Base-by-base conservation (phyloP, 78 protist genomes). In the Dictyostelium firmibasis region DNA sequence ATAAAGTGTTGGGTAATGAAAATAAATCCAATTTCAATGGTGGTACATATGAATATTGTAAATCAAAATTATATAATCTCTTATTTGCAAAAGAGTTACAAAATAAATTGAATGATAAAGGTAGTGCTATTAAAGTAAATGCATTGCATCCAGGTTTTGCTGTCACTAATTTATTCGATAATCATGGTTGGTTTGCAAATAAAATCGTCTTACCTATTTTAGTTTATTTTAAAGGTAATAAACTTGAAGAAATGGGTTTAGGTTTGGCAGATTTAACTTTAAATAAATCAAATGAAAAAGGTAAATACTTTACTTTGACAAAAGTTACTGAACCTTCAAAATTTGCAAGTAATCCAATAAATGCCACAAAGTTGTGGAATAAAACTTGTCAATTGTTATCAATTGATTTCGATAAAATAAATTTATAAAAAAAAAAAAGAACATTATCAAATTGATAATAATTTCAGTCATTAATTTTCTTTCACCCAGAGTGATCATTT, bases 141-240 rank as follows among this genome's bases (percentile, higher is more conserved):
- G 4, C 83, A 23, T 25, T 89, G 1, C 94, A 89, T 47, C 94
- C 94, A 33, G 94, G 94, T 69, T 84, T 89, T 14, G 41, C 77
- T 70, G 41, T 70, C 4, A 70, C 77, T 70, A 13, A 27, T 14
- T 11, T 70, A 27, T 25, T 31, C 0, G n/a, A 29, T 10, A 31
- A 70, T 13, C 20, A 27, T 70, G 41, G 41, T 70, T 70, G 33
- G 38, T 31, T 70, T 70, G 77, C 77, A 31, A 70, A 64, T 64
- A 64, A 64, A 16, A 8, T 31, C 0, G 77, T 70, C 0, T 70
- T 31, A 70, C 77, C 77, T 14, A 8, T 70, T 10, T 13, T 70
- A 11, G 41, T 31, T 31, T 36, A 23, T 20, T 75, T 75, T 6
- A 75, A 6, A 14, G 82, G 82, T 38, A 36, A 75, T 29, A 20